Percentiles rank a stretch among this genome's conserved stretches.
Conservation (phyloP, 2,329 filamentous ascomycete species). For the Truncatella angustata region DNA sequence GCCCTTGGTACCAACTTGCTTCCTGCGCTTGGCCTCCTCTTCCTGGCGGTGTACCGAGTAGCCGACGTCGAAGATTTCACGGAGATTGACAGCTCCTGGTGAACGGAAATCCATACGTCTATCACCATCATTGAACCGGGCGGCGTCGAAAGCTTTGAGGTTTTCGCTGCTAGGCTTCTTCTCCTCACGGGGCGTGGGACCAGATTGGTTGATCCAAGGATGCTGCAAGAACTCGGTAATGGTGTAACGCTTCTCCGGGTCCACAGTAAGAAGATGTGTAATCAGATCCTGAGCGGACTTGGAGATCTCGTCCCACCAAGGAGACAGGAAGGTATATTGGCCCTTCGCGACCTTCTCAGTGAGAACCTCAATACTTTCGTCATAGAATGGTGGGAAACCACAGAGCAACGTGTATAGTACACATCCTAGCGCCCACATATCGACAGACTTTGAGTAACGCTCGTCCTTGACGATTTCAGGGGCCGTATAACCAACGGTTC, state of each 20-base stretch:
- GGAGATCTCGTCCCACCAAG: conserved; percentile 99
- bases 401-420: conserved; percentile 96
- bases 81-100: conserved; percentile 89
- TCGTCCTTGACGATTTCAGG: conserved; percentile 99
- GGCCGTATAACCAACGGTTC: conserved; percentile 95
- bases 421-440: conserved; percentile 98
- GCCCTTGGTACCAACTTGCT: conserved; percentile 74
- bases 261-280: conserved; percentile 87
- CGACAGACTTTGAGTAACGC: conserved; percentile 95
- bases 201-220: conserved; percentile 76
- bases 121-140: conserved; percentile 54
- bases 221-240: conserved; percentile 93
- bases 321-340: conserved; percentile 95
- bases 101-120: conserved; percentile 90
- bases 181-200: conserved; percentile 56
- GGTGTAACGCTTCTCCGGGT: conserved; percentile 91
- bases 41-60: conserved; percentile 97
- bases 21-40: conserved; percentile 89
- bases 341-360: conserved; percentile 97
- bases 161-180: conserved; percentile 46
- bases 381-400: conserved; percentile 97
- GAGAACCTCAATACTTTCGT: conserved; percentile 94
- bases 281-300: conserved; percentile 93
- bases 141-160: conserved; percentile 57
- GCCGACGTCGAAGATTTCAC: conserved; percentile 97